A percentile compares a stretch with the other conserved stretches of the same genome.
Evolutionary conservation across 2,329 filamentous ascomycete species (phyloP).

Genomic region (Aspergillus sp.): DNA sequence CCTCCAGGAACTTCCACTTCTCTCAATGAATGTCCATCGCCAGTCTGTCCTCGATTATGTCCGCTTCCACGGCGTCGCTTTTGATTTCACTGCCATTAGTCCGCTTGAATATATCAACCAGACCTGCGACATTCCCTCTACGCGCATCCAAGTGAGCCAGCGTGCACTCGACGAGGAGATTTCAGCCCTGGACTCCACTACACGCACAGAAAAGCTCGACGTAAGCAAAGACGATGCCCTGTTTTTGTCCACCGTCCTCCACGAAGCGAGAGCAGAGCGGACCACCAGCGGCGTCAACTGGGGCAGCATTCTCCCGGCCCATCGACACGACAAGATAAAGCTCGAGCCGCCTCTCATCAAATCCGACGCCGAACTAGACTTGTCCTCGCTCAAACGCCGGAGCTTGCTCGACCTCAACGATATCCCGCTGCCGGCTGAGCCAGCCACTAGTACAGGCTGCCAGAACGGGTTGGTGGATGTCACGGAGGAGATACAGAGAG

Average conservation of each 20-base stretch:
- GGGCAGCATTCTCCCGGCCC: conserved; percentile 12
- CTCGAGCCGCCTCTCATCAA: conserved; percentile 40
- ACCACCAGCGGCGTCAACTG: conserved; percentile 7
- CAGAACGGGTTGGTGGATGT: neutral
- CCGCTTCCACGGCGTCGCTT: conserved; percentile 35
- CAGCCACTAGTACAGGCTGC: neutral
- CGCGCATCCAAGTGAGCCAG: no score
- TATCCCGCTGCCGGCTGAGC: neutral
- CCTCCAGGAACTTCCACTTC: no score
- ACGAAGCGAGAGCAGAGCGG: conserved; percentile 6
- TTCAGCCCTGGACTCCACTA: no score
- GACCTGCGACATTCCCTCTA: conserved; percentile 6
- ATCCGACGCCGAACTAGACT: conserved; percentile 35
- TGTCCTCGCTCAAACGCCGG: conserved; percentile 29
- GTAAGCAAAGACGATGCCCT: conserved; percentile 20
- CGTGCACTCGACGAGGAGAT: no score
- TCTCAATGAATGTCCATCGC: conserved; percentile 17
- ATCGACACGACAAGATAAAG: conserved; percentile 24
- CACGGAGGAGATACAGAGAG: conserved; percentile 7
- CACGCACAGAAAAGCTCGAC: conserved; percentile 27
- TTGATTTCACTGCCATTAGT: conserved; percentile 24
- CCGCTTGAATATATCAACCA: conserved; percentile 12
- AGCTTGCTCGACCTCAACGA: conserved; percentile 1
- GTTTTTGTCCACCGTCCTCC: conserved; percentile 23
- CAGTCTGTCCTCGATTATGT: conserved; percentile 40